phyloP scores from a whole-genome alignment of 306 rosid species.

The Rosa rugosa region DNA sequence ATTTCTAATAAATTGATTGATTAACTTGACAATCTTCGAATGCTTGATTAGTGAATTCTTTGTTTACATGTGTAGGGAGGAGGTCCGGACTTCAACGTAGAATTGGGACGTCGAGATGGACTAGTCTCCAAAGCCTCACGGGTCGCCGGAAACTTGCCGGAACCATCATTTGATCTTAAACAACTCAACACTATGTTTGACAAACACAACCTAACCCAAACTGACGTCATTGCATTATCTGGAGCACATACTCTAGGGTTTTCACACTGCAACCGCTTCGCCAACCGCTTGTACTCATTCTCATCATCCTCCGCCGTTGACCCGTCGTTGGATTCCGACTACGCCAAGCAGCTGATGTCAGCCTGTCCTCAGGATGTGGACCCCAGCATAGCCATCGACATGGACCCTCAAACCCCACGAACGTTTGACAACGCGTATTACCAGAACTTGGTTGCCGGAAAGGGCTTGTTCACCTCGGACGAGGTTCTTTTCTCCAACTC shows the following conservation, averaged over 20 bases:
- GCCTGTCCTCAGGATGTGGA: slow-evolving; percentile 53
- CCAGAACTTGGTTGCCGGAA: slow-evolving; percentile 44
- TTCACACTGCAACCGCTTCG: slow-evolving; percentile 64
- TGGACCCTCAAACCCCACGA: slow-evolving; percentile 53
- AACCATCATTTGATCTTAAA: slow-evolving; percentile 43
- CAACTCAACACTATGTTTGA: slow-evolving; percentile 53
- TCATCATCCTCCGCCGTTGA: slow-evolving; percentile 47
- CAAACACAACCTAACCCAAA: slow-evolving; percentile 44
- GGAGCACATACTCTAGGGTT: slow-evolving; percentile 87
- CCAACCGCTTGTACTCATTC: slow-evolving; percentile 47
- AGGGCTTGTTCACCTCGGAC: slow-evolving; percentile 61
- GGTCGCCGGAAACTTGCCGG: slow-evolving; percentile 63
- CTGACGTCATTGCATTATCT: slow-evolving; percentile 73
- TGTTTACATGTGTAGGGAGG: slow-evolving; percentile 44
- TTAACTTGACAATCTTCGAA: neutral
- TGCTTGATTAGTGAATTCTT: neutral
- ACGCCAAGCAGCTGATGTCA: slow-evolving; percentile 39
- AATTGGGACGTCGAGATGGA: slow-evolving; percentile 84
- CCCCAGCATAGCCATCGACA: slow-evolving; percentile 36
- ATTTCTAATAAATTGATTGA: neutral
- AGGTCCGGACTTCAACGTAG: slow-evolving; percentile 70
- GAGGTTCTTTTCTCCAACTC: slow-evolving; percentile 52
- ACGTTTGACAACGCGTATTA: slow-evolving; percentile 64
- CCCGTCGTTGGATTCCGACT: slow-evolving; percentile 54
- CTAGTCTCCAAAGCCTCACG: slow-evolving; percentile 52